These are phyloP conservation scores for Debaryomyces fabryi DNA, from an alignment of 1,139 yeast species.

Conservation along the genomic window DNA sequence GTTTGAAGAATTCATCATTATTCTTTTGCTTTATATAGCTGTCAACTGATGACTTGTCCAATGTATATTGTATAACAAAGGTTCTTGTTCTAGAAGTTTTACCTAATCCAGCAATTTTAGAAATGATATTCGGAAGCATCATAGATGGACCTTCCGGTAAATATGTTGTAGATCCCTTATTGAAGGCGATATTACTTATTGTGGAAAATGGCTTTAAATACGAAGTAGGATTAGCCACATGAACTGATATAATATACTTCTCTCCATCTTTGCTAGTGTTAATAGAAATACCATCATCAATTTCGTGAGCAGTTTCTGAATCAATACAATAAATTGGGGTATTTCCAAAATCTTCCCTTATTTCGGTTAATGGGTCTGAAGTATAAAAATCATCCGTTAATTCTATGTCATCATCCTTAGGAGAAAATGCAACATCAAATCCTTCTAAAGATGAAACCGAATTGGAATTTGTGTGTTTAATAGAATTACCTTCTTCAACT, in stretches of 20 bases:
- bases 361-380: constrained; percentile 35
- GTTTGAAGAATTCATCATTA: constrained; percentile 17
- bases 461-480: not conserved
- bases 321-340: constrained; percentile 84
- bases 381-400: constrained; percentile 28
- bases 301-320: constrained; percentile 77
- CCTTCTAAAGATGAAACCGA: not conserved
- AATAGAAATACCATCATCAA: constrained; percentile 90
- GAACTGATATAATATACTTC: constrained; percentile 57
- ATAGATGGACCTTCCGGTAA: constrained; percentile 65
- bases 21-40: constrained; percentile 22
- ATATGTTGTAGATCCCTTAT: constrained; percentile 70
- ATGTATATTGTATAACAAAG: constrained; percentile 33
- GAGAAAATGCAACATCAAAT: not conserved
- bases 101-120: constrained; percentile 63
- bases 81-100: constrained; percentile 45
- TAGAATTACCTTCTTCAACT: not conserved
- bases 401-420: not conserved
- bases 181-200: constrained; percentile 61
- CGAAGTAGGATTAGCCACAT: constrained; percentile 88
- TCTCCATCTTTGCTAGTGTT: constrained; percentile 29
- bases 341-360: constrained; percentile 39
- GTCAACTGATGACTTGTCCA: constrained; percentile 29
- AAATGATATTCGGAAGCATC: constrained; percentile 69
- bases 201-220: constrained; percentile 51